phyloP scores from a whole-genome alignment of 1,139 yeast species.

The Blastobotrys illinoisensis region DNA sequence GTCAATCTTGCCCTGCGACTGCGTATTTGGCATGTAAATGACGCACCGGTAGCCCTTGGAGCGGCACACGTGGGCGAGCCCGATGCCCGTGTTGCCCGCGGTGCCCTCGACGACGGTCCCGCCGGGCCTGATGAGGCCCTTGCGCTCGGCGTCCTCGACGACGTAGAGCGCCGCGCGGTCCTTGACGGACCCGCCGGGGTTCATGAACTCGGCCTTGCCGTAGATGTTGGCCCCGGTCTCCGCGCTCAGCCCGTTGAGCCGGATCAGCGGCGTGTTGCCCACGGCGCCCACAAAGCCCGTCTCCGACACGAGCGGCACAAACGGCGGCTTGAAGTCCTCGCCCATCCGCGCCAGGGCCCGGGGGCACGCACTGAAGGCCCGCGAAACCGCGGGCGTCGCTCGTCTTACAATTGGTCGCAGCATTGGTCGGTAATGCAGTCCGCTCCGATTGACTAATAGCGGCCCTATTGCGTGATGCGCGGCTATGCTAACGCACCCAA shows the following conservation, averaged over 20 bases:
- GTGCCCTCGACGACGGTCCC: slow-evolving; percentile 70
- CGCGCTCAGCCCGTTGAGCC: slow-evolving; percentile 55
- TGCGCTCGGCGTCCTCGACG: slow-evolving; percentile 70
- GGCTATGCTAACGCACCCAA: neutral
- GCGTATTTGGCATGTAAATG: slow-evolving; percentile 87
- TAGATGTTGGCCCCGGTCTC: slow-evolving; percentile 69
- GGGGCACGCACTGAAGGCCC: neutral
- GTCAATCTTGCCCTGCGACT: slow-evolving; percentile 70
- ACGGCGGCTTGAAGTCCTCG: slow-evolving; percentile 35
- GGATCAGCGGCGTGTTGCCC: slow-evolving; percentile 81
- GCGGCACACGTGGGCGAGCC: slow-evolving; percentile 82
- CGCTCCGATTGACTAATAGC: neutral
- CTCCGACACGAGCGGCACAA: slow-evolving; percentile 55
- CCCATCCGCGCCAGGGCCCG: neutral
- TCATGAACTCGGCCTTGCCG: slow-evolving; percentile 88
- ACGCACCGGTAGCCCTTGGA: slow-evolving; percentile 79
- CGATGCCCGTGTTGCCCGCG: slow-evolving; percentile 85
- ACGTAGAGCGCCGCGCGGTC: slow-evolving; percentile 84
- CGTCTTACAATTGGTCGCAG: neutral
- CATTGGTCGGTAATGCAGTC: neutral
- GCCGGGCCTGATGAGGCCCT: slow-evolving; percentile 62
- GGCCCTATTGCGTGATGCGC: neutral
- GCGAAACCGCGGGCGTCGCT: neutral
- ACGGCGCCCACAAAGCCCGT: slow-evolving; percentile 69
- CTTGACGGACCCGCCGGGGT: slow-evolving; percentile 92